Percentiles rank a stretch among this genome's conserved stretches.
Conservation (phyloP, 208 protist species). For the Leishmania braziliensis region DNA sequence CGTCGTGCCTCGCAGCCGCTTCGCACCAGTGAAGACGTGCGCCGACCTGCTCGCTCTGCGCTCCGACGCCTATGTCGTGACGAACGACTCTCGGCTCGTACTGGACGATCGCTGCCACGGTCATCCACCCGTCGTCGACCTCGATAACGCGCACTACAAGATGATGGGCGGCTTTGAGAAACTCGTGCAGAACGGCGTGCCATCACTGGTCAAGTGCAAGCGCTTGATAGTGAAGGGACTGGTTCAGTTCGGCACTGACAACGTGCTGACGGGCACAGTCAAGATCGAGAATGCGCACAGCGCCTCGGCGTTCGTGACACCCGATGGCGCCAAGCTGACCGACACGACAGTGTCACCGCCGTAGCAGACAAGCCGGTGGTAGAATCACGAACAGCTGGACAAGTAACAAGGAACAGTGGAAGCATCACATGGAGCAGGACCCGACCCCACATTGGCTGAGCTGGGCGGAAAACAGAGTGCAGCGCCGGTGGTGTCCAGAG, state of each 20-base stretch:
- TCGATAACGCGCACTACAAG: conserved; percentile 83
- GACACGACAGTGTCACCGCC: conserved; percentile 39
- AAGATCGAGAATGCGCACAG: conserved; percentile 57
- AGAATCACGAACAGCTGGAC: background rate
- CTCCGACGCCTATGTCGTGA: conserved; percentile 94
- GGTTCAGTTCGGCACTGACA: conserved; percentile 58
- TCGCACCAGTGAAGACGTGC: conserved; percentile 98
- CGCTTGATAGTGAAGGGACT: conserved; percentile 59
- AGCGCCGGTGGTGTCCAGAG: background rate
- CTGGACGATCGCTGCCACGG: conserved; percentile 52
- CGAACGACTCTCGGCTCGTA: conserved; percentile 62
- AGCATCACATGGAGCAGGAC: background rate
- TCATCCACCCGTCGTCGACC: conserved; percentile 60
- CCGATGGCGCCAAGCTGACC: conserved; percentile 47
- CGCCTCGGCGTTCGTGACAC: conserved; percentile 38
- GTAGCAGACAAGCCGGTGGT: background rate
- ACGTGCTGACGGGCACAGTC: conserved; percentile 70
- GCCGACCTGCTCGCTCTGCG: conserved; percentile 97
- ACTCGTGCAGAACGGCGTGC: conserved; percentile 62
- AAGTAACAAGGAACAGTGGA: conserved; percentile 1
- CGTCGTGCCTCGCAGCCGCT: conserved; percentile 95
- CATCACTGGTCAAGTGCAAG: conserved; percentile 66
- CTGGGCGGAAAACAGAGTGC: background rate
- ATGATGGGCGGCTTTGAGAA: conserved; percentile 63
- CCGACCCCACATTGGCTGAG: background rate